Conservation (phyloP, 345 rosid species). For the Brassica rapa region DNA sequence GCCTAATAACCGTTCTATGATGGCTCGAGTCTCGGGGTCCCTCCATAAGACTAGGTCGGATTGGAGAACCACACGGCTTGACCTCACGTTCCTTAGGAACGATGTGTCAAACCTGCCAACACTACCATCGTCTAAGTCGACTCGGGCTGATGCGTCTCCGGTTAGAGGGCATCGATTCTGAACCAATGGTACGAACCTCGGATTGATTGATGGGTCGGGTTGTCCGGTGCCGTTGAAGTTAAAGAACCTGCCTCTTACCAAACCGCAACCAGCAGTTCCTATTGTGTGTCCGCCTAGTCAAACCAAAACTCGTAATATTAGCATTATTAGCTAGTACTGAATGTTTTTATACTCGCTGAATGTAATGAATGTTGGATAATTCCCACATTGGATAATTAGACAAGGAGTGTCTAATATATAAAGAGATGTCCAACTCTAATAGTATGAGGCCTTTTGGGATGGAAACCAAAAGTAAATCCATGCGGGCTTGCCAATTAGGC, state of each 20-base stretch:
- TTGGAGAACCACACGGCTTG: slow-evolving; percentile 43
- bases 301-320: not conserved
- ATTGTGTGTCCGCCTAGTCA: slow-evolving; percentile 53
- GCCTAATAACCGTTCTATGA: slow-evolving; percentile 37
- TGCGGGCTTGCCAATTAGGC: too few relatives aligned
- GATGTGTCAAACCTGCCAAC: slow-evolving; percentile 41
- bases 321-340: not conserved
- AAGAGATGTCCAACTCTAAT: too few relatives aligned
- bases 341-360: not conserved
- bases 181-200: slow-evolving; percentile 27
- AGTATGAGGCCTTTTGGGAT: too few relatives aligned
- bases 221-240: slow-evolving; percentile 42
- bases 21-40: slow-evolving; percentile 37
- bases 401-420: too few relatives aligned
- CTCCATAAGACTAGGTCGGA: slow-evolving; percentile 47
- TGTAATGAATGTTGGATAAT: too few relatives aligned
- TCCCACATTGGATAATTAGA: too few relatives aligned
- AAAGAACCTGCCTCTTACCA: slow-evolving; percentile 41
- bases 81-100: slow-evolving; percentile 46
- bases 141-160: slow-evolving; percentile 36
- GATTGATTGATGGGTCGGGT: slow-evolving; percentile 41
- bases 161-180: slow-evolving; percentile 36
- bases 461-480: too few relatives aligned
- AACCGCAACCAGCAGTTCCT: slow-evolving; percentile 49
- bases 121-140: slow-evolving; percentile 47